Base-by-base conservation (phyloP, 768 basidiomycete species). In the Kwoniella botswanensis region DNA sequence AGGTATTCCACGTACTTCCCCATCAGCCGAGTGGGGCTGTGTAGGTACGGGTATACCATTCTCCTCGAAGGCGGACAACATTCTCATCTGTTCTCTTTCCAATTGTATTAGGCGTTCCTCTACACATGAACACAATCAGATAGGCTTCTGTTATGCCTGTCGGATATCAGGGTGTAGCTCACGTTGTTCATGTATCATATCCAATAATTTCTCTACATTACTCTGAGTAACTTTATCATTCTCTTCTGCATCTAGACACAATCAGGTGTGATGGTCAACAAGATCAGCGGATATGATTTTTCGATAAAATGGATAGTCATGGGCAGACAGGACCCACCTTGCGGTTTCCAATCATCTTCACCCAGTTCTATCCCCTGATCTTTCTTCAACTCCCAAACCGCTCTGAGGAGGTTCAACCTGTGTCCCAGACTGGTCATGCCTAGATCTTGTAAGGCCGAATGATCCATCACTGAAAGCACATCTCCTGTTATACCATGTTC, bases 401-500 rank as follows among this genome's bases (percentile, higher is more conserved):
- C 91, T 83, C 94, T 95, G 82, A 98, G 89, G 73, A 98, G 93
- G 55, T 92, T 87, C 44, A 99, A 85, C 66, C 97, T 87, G 84
- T 98, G 95, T 22, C 97, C 97, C 73, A 98, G 88, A 44, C 92
- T 93, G n/a, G 88, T 81, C 54, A 99, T 88, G 9, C 97, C 97
- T 67, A 98, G 86, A 54, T 92, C 90, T 83, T 92, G 93, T 74
- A 99, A 88, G 1, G 88, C 85, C 24, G 94, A 92, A n/a, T 89
- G 87, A 81, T 94, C 92, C 59, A 98, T 87, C 76, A 92, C 86
- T 72, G 91, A 89, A 7, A 99, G 88, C 1, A 93, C 89, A 73
- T 98, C 94, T 66, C 97, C 97, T 18, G 91, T 91, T 74, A 99
- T 93, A 72, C 89, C 91, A 83, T 99, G 92, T 81, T 94, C 96